Evolutionary conservation across 2,329 filamentous ascomycete genomes (phyloP).

Genomic region (Apiospora kogelbergensis): DNA sequence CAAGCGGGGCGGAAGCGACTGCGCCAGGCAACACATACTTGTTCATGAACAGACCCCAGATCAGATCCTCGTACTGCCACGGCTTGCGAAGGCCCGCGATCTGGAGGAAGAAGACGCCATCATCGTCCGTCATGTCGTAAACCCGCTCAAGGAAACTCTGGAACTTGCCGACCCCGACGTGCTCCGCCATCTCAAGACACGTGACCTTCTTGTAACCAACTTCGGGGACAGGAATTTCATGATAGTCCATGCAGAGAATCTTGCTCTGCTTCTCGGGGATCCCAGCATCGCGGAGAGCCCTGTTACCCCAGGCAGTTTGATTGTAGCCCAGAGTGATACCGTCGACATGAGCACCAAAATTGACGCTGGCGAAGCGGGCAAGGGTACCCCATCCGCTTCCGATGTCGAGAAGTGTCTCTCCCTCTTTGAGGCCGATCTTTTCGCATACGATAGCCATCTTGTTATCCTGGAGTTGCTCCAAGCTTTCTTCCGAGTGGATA

Average conservation of each 20-base stretch:
- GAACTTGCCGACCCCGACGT: slow-evolving; percentile 93
- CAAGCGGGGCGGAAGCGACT: slow-evolving; percentile 90
- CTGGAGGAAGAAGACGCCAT: slow-evolving; percentile 94
- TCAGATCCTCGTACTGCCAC: slow-evolving; percentile 97
- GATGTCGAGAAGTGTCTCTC: slow-evolving; percentile 86
- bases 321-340: slow-evolving; percentile 95
- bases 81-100: slow-evolving; percentile 89
- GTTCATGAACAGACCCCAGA: slow-evolving; percentile 99
- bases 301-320: slow-evolving; percentile 96
- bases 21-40: slow-evolving; percentile 98
- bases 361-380: slow-evolving; percentile 85
- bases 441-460: slow-evolving; percentile 94
- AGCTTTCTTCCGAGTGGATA: slow-evolving; percentile 79
- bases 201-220: slow-evolving; percentile 92
- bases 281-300: slow-evolving; percentile 77
- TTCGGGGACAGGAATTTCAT: slow-evolving; percentile 80
- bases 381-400: slow-evolving; percentile 98
- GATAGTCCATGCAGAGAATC: slow-evolving; percentile 96
- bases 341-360: slow-evolving; percentile 83
- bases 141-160: slow-evolving; percentile 79
- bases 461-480: slow-evolving; percentile 97
- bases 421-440: slow-evolving; percentile 83
- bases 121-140: slow-evolving; percentile 93
- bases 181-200: slow-evolving; percentile 97
- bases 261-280: slow-evolving; percentile 85